Evolutionary conservation across 192 early-diverging fungal species (phyloP).

Genomic region (Umbelopsis sp.): DNA sequence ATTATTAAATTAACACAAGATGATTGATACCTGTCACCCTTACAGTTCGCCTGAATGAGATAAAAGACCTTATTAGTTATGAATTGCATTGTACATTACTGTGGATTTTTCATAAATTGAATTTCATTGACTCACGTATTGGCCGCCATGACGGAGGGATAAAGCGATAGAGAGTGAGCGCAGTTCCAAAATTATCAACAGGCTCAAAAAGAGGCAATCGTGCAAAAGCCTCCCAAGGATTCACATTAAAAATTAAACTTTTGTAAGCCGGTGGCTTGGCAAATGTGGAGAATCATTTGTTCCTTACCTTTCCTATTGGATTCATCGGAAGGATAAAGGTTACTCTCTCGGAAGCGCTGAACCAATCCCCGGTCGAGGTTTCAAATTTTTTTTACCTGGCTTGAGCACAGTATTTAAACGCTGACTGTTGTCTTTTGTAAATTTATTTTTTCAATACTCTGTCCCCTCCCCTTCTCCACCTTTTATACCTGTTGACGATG

Average conservation of each 20-base stretch:
- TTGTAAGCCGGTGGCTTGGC: background rate
- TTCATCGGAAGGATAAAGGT: background rate
- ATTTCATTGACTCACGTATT: slow-evolving; percentile 13
- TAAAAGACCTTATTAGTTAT: background rate
- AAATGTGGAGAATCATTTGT: background rate
- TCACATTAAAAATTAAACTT: background rate
- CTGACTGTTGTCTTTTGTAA: background rate
- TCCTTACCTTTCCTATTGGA: background rate
- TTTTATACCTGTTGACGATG: slow-evolving; percentile 50
- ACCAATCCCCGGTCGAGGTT: slow-evolving; percentile 6
- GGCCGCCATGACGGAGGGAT: background rate
- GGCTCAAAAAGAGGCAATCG: background rate
- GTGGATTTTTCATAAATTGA: background rate
- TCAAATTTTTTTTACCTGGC: slow-evolving; percentile 4
- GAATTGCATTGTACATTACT: background rate
- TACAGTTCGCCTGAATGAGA: background rate
- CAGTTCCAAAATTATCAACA: background rate
- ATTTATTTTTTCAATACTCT: background rate
- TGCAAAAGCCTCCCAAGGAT: background rate
- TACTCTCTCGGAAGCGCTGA: background rate
- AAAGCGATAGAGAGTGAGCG: background rate
- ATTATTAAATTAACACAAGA: background rate
- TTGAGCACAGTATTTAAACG: background rate
- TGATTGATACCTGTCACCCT: slow-evolving; percentile 7
- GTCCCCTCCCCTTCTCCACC: slow-evolving; percentile 1